Base-by-base conservation (phyloP, 768 basidiomycete species). In the Lactifluus volemus region DNA sequence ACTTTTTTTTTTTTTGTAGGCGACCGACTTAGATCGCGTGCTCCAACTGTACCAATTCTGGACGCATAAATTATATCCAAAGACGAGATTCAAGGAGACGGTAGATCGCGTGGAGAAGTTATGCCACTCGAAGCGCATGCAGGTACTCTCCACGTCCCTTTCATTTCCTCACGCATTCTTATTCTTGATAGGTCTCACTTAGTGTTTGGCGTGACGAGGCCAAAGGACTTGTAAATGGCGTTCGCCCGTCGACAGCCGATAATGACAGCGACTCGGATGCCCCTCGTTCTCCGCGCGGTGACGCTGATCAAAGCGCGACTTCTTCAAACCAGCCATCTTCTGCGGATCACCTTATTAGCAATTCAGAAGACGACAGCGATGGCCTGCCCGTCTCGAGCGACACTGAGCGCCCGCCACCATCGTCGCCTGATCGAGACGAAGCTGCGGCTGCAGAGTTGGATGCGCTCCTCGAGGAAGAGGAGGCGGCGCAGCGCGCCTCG, bases 11-110 rank as follows among this genome's bases (percentile, higher is more conserved):
- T n/a, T n/a, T 2, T 12, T 1, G 57, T 48, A 98, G 95, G 78
- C 78, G n/a, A 72, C 81, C 53, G 95, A 99, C 72, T 80, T 99
- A 42, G 83, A 83, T 64, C 78, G 88, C 42, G 74, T 98, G 14
- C 76, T 98, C 57, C 83, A 85, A 63, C 75, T 89, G 39, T 98
- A 98, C 70, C 92, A 94, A 68, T 89, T 93, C 67, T 99, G 97
- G 97, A 81, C 92, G 4, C 97, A 98, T 74, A 82, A 81, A 67
- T 78, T 99, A 78, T 95, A 88, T 70, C 97, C 97, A 5, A 92
- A 88, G 68, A 86, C 83, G 4, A 85, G 87, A 44, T 97, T 98
- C 71, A 78, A 79, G 49, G 94, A 97, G 68, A 96, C 93, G 0
- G 84, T 96, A 5, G 75, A 83, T 36, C 80, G 88, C 10, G 83